Conservation (phyloP, 805 yeast genomes). For the Schizosaccharomyces cryophilus region DNA sequence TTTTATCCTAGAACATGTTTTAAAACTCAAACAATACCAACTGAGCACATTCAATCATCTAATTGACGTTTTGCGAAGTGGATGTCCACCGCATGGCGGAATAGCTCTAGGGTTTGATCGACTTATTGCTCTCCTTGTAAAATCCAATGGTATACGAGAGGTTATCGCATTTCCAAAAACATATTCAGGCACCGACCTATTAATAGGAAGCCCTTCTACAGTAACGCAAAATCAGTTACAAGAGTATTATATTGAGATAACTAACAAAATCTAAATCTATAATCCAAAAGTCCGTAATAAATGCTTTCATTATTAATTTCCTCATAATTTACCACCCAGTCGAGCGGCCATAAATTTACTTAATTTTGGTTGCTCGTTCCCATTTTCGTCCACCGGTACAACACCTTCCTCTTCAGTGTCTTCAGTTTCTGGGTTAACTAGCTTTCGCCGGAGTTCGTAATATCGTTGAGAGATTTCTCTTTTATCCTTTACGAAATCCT, state of each 20-base stretch:
- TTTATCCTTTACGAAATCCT: not conserved
- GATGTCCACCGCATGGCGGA: constrained; percentile 98
- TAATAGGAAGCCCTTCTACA: constrained; percentile 61
- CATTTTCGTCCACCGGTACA: not conserved
- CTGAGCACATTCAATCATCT: constrained; percentile 62
- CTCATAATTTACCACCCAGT: not conserved
- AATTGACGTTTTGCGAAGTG: constrained; percentile 53
- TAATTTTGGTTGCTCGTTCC: not conserved
- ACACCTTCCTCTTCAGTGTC: not conserved
- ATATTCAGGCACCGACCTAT: constrained; percentile 63
- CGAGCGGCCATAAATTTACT: not conserved
- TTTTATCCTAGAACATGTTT: constrained; percentile 39
- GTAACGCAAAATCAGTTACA: constrained; percentile 28
- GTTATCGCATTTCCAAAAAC: constrained; percentile 94
- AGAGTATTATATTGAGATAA: constrained; percentile 19
- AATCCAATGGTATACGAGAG: constrained; percentile 55
- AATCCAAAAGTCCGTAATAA: not conserved
- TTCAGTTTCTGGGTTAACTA: not conserved
- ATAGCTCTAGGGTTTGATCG: constrained; percentile 88
- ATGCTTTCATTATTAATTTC: too few relatives aligned
- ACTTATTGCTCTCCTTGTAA: constrained; percentile 72
- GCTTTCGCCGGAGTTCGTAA: not conserved
- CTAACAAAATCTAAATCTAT: not conserved
- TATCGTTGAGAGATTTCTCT: not conserved
- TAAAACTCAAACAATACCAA: constrained; percentile 29